Base-by-base conservation (phyloP, 2,329 filamentous ascomycete genomes). In the Penicillium brasilianum region DNA sequence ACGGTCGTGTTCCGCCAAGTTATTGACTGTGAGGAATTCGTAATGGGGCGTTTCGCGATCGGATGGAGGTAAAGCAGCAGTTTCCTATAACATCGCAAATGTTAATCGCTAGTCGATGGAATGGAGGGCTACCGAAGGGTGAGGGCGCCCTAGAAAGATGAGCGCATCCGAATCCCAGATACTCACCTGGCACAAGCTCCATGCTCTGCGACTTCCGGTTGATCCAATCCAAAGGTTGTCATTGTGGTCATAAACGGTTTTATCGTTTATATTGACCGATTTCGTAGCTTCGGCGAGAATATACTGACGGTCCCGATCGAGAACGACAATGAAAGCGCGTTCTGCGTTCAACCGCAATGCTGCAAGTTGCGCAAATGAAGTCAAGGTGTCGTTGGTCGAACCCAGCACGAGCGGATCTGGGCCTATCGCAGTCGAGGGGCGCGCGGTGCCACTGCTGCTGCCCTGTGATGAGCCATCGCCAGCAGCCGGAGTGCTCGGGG, bases 201-300 rank as follows among this genome's bases (percentile, higher is more conserved):
- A 75, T 32, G 67, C 59, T 52, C 69, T 78, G 70, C 57, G 75
- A 56, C 58, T 73, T 58, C 73, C 76, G 62, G 61, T 71, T 53
- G 59, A 71, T 54, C 75, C 76, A 70, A 58, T 66, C 63, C 72
- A 77, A 71, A 54, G 71, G 57, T 73, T 64, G 44, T 71, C 72
- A 11, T 68, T 55, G 2, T 73, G 63, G 10, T 80, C 76, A 43
- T 71, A 72, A 3, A 71, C 61, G 4, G 65, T 60, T 28, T 68
- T 68, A 32, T 81, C 67, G 30, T 74, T 74, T 10, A 82, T 69
- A 54, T 73, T 73, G 7, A 78, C 66, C 0, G 76, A 78, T 59
- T 74, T 76, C 3, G 81, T 82, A 16, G 81, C 78, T 67, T 85
- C 83, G n/a, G 81, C 81, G 16, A 85, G 69, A 30, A 84, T 79